Evolutionary conservation across 1,139 yeast species (phyloP).

Genomic region (Magnusiomyces magnusii): DNA sequence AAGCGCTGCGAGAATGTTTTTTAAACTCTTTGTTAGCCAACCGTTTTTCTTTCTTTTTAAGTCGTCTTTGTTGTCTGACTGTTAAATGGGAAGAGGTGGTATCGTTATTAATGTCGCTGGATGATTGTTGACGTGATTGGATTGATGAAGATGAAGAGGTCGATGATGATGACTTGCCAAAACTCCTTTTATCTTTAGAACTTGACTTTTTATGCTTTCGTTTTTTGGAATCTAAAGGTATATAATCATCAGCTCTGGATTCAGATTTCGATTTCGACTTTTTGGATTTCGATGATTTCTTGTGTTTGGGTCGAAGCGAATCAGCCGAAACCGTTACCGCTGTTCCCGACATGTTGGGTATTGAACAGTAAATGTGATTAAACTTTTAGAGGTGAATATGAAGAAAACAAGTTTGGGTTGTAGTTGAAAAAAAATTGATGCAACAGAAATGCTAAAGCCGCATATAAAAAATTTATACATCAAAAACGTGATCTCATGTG

Average conservation of each 20-base stretch:
- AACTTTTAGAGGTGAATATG: background rate
- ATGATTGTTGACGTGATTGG: too few species aligned
- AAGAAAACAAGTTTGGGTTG: background rate
- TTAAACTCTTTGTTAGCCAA: conserved; percentile 1
- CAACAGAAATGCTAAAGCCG: too few species aligned
- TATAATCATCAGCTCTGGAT: background rate
- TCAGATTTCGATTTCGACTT: too few species aligned
- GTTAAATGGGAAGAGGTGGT: background rate
- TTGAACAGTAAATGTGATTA: background rate
- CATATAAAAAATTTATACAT: too few species aligned
- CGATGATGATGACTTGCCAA: background rate
- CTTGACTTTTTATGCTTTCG: background rate
- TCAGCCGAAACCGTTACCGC: background rate
- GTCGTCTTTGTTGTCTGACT: background rate
- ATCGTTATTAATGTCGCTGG: background rate
- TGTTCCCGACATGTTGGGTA: background rate
- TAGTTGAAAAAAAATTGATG: too few species aligned
- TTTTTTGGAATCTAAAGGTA: background rate
- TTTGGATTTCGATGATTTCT: background rate
- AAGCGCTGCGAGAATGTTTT: background rate
- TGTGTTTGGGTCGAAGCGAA: background rate
- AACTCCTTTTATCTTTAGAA: background rate
- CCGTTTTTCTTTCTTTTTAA: conserved; percentile 3
- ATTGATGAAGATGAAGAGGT: too few species aligned
- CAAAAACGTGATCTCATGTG: too few species aligned